Base-by-base conservation (phyloP, 73 alveolate species). In the Paramecium sexaurelia region DNA sequence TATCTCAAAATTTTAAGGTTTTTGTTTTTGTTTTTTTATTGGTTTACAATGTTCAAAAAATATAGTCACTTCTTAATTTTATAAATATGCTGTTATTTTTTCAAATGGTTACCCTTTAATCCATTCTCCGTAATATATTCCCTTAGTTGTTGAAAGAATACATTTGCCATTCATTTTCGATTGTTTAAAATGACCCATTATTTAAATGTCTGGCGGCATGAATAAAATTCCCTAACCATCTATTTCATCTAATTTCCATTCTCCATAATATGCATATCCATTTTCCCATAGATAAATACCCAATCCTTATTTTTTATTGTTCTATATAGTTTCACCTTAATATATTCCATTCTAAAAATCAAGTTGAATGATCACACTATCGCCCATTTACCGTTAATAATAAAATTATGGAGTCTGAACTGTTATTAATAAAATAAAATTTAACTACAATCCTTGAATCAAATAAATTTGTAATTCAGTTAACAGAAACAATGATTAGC, bases 261-360 rank as follows among this genome's bases (percentile, higher is more conserved):
- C 87, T 13, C 87, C 87, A 35, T 73, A 73, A 35, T 32, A 73
- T 32, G 87, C 87, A 32, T 19, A 27, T 73, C 87, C 87, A 73
- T 73, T 37, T 73, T 73, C 66, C 87, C 87, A 73, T 35, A 73
- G 2, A 73, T 35, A 73, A 29, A 73, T 35, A 73, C 87, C 87
- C 57, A 73, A 4, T 73, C 87, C 87, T 73, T 73, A 37, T 37
- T 73, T 73, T 5, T 33, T 33, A 13, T 41, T 35, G 15, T 35
- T 35, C 35, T 27, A n/a, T 20, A 33, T 19, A 35, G 67, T 73
- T 4, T 73, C 15, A 3, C 87, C 87, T 41, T 32, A 32, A 19
- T 73, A 73, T 13, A 73, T 35, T 32, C 87, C 87, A 35, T 73
- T 41, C 32, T 73, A n/a, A 73, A 29, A 73, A 2, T 73, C 61